phyloP scores from a whole-genome alignment of 2,329 filamentous ascomycete species.

The Penicillium polonicum region DNA sequence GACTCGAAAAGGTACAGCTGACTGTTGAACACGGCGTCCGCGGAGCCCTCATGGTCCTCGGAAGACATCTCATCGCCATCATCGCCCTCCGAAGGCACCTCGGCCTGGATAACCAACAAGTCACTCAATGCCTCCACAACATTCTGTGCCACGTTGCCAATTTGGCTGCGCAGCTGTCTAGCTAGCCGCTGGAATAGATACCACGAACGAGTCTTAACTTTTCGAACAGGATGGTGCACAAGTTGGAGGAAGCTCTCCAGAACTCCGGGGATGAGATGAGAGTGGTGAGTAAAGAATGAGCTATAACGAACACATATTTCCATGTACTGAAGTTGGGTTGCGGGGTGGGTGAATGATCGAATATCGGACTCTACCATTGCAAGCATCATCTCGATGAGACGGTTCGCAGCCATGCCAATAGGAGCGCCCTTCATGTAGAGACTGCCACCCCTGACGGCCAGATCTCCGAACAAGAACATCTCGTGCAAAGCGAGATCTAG shows the following conservation, averaged over 20 bases:
- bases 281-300: slow-evolving; percentile 84
- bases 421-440: slow-evolving; percentile 83
- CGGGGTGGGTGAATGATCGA: slow-evolving; percentile 81
- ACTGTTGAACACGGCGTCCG: slow-evolving; percentile 85
- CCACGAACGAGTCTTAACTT: slow-evolving; percentile 89
- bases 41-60: slow-evolving; percentile 83
- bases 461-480: slow-evolving; percentile 92
- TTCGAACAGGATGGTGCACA: slow-evolving; percentile 82
- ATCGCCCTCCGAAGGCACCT: slow-evolving; percentile 72
- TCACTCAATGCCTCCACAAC: slow-evolving; percentile 89
- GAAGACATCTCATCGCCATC: slow-evolving; percentile 92
- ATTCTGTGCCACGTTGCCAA: slow-evolving; percentile 86
- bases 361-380: slow-evolving; percentile 94
- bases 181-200: slow-evolving; percentile 93
- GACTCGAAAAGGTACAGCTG: slow-evolving; percentile 95
- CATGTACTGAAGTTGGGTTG: slow-evolving; percentile 95
- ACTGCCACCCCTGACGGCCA: slow-evolving; percentile 84
- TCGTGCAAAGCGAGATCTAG: slow-evolving; percentile 91
- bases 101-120: slow-evolving; percentile 84
- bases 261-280: slow-evolving; percentile 76
- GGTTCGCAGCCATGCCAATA: slow-evolving; percentile 73
- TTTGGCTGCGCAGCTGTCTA: slow-evolving; percentile 77
- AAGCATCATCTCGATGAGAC: slow-evolving; percentile 86
- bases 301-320: slow-evolving; percentile 95
- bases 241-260: slow-evolving; percentile 89